Evolutionary conservation across 805 yeast species (phyloP), one percentile per base, ranked within the genome.

Genomic region (Candida sakaeoensis): DNA sequence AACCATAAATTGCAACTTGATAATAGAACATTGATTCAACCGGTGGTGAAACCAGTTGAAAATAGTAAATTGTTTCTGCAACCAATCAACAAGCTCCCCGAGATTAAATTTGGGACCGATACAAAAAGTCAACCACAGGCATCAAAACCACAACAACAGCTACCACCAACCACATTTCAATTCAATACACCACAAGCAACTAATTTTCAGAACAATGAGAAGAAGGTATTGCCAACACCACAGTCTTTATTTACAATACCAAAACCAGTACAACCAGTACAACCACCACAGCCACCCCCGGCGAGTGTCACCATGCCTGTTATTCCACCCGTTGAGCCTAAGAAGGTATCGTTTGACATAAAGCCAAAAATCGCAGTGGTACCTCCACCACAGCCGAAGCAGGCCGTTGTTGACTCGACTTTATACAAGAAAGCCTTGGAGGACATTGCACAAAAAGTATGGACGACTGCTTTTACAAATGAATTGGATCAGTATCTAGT

Each of bases 361-460:
- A 21, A 6, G 12, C 40, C 37, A 8, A 26, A 41, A 8, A 19
- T 36, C 5, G 19, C 26, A 19, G 36, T 15, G 23, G 28, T 33
- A 18, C 31, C 31, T 17, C 14, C 25, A 5, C 17, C 10, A 22
- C 14, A 13, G 19, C 28, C 13, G 18, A 21, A 12, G 19, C 37
- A 21, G 4, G 27, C 42, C 28, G 43, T 68, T 4, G 37, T 44
- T 2, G 64, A 66, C 9, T 42, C 48, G 10, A 50, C 58, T 1
- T 37, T 37, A 3, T 73, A 59, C 41, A 23, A 46, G 0, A 17
- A 36, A 15, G 77, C 75, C 1, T 50, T 59, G 0, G 33, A 39
- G 1, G 45, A 42, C 5, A 42, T 65, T 1, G 53, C 49, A 12
- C 36, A 53, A 1, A 48, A 47, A 4, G 37, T 69, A 2, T n/a